Evolutionary conservation across 148 eudicot species (phyloP).

Genomic region (Chenopodium quinoa): DNA sequence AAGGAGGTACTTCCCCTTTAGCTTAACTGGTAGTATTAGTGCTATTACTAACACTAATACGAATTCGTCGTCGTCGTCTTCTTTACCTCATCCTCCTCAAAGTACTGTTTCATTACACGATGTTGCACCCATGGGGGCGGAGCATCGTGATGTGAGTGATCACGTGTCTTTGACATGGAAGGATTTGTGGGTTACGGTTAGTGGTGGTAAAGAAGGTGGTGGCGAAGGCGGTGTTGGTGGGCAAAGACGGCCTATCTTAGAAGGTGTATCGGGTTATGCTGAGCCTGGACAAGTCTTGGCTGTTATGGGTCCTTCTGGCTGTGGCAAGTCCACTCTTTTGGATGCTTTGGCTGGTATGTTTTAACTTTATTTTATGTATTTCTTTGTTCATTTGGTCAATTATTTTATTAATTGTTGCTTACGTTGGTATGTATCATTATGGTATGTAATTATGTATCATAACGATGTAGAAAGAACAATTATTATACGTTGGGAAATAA

Average conservation of each 20-base stretch:
- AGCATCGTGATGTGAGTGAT: background rate
- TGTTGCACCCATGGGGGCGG: background rate
- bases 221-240: background rate
- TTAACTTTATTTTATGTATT: too few species aligned
- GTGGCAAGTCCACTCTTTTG: constrained; percentile 56
- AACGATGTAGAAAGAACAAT: too few species aligned
- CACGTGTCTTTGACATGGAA: constrained; percentile 47
- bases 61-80: background rate
- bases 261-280: constrained; percentile 40
- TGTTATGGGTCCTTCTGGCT: constrained; percentile 65
- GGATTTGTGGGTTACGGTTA: constrained; percentile 37
- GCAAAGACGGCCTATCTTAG: constrained; percentile 26
- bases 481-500: too few species aligned
- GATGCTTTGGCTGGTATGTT: constrained; percentile 48
- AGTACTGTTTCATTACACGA: background rate
- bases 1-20: constrained; percentile 29
- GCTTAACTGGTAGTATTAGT: constrained; percentile 1
- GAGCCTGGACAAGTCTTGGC: constrained; percentile 49
- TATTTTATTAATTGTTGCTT: too few species aligned
- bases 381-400: too few species aligned
- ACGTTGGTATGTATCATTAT: too few species aligned
- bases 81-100: background rate
- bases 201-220: constrained; percentile 15
- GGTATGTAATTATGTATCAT: too few species aligned
- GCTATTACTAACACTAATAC: too few species aligned